Percentiles rank a stretch among this genome's conserved stretches.
phyloP scores from a whole-genome alignment of 768 basidiomycete species.

The Pholiota conissans region DNA sequence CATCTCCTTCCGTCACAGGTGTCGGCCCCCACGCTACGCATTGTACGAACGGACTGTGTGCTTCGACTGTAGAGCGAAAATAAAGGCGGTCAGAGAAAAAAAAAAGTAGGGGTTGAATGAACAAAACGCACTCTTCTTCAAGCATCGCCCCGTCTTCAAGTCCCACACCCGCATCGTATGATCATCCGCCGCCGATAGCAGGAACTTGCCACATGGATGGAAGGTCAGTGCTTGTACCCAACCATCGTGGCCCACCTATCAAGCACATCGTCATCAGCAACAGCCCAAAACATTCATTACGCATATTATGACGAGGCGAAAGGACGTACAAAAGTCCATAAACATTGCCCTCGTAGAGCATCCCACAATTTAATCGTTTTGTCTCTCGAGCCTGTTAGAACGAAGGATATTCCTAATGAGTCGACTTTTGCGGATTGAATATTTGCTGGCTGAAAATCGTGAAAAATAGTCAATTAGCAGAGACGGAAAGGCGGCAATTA shows the following conservation, averaged over 20 bases:
- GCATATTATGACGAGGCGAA: neutral
- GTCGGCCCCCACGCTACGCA: constrained; percentile 77
- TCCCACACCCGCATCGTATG: constrained; percentile 93
- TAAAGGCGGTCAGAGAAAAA: neutral
- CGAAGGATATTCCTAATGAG: constrained; percentile 42
- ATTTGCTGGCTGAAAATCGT: constrained; percentile 20
- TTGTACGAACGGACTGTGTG: constrained; percentile 83
- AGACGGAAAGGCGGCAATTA: neutral
- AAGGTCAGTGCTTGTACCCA: constrained; percentile 89
- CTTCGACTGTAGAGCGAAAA: constrained; percentile 50
- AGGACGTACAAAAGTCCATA: constrained; percentile 66
- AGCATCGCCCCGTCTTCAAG: constrained; percentile 78
- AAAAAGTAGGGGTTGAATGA: neutral
- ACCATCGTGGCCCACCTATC: constrained; percentile 80
- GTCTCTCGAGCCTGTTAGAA: constrained; percentile 85
- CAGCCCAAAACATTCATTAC: constrained; percentile 11
- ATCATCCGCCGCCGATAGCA: constrained; percentile 92
- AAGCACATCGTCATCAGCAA: no score
- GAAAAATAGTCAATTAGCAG: neutral
- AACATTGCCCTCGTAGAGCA: constrained; percentile 73
- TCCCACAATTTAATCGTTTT: constrained; percentile 95
- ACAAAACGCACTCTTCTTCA: constrained; percentile 49
- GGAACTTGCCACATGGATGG: constrained; percentile 87
- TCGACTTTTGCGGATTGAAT: constrained; percentile 28
- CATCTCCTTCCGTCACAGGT: constrained; percentile 34